Percentiles rank a stretch among this genome's conserved stretches.
These are phyloP conservation scores for Ophiocordyceps unilateralis DNA, from an alignment of 2,329 filamentous ascomycete genomes.

Conservation along the genomic window DNA sequence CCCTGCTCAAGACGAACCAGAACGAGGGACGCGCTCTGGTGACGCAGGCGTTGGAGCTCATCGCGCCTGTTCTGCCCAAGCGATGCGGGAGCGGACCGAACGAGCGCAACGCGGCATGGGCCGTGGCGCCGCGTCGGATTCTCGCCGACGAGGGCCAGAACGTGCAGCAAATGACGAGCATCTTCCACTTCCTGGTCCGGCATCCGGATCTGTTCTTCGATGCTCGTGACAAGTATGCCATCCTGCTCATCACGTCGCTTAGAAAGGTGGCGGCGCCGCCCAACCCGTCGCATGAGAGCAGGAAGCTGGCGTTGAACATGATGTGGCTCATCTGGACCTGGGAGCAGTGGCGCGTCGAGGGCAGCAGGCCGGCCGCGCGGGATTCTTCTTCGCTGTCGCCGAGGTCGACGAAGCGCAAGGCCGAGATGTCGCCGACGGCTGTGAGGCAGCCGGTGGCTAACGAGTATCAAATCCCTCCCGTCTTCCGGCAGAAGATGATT, in stretches of 20 bases:
- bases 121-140: conserved; percentile 76
- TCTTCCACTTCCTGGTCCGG: conserved; percentile 89
- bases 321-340: conserved; percentile 84
- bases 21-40: conserved; percentile 86
- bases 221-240: conserved; percentile 76
- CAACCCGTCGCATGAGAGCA: conserved; percentile 77
- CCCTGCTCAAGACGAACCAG: conserved; percentile 79
- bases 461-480: conserved; percentile 51
- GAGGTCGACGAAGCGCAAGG: conserved; percentile 54
- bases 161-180: conserved; percentile 86
- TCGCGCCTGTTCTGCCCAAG: conserved; percentile 86
- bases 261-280: conserved; percentile 73
- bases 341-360: conserved; percentile 69
- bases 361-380: conserved; percentile 21
- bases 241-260: conserved; percentile 74
- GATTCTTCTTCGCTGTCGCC: conserved; percentile 49
- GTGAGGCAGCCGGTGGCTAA: conserved; percentile 20
- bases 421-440: conserved; percentile 36
- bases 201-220: conserved; percentile 93
- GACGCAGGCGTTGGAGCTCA: conserved; percentile 82
- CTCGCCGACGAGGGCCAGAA: conserved; percentile 90
- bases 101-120: conserved; percentile 71
- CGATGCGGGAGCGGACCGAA: conserved; percentile 54
- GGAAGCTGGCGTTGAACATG: conserved; percentile 77
- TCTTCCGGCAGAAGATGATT: conserved; percentile 62